Conservation (phyloP, 2,329 filamentous ascomycete genomes). For the Zasmidium cellare region DNA sequence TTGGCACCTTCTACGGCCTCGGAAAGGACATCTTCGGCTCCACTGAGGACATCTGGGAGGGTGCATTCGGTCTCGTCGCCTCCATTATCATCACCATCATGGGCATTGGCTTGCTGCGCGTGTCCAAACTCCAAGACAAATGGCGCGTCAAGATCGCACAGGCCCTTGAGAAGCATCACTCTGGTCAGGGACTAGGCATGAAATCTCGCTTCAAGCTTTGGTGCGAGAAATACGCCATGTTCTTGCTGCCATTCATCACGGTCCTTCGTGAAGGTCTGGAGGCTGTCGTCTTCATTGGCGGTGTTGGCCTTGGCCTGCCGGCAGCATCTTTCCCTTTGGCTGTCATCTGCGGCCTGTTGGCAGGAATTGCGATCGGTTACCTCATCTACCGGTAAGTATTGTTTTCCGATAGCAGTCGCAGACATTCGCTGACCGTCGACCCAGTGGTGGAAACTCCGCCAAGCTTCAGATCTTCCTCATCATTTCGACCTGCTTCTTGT, state of each 20-base stretch:
- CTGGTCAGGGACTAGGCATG: conserved; percentile 36
- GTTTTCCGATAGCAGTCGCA: background rate
- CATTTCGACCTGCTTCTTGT: conserved; percentile 76
- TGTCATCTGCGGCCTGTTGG: conserved; percentile 68
- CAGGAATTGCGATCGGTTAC: conserved; percentile 68
- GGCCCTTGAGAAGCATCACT: conserved; percentile 60
- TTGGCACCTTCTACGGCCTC: conserved; percentile 71
- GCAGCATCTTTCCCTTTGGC: conserved; percentile 76
- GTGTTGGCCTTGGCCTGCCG: conserved; percentile 74
- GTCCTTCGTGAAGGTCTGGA: conserved; percentile 86
- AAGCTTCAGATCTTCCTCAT: conserved; percentile 78
- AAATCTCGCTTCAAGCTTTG: conserved; percentile 59
- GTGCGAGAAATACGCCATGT: conserved; percentile 80
- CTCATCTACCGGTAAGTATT: conserved; percentile 71
- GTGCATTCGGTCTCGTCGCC: conserved; percentile 73
- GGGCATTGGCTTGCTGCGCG: conserved; percentile 75
- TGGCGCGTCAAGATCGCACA: conserved; percentile 81
- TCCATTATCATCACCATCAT: conserved; percentile 78
- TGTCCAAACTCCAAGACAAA: conserved; percentile 81
- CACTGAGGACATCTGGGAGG: conserved; percentile 78
- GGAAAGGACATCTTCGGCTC: conserved; percentile 66
- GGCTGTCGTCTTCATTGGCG: conserved; percentile 81
- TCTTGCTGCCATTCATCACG: conserved; percentile 81
- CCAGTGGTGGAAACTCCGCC: conserved; percentile 61
- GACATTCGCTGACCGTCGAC: conserved; percentile 15